Evolutionary conservation across 2,329 filamentous ascomycete species (phyloP), one percentile per base, ranked within the genome.

Genomic region (Pyricularia grisea): DNA sequence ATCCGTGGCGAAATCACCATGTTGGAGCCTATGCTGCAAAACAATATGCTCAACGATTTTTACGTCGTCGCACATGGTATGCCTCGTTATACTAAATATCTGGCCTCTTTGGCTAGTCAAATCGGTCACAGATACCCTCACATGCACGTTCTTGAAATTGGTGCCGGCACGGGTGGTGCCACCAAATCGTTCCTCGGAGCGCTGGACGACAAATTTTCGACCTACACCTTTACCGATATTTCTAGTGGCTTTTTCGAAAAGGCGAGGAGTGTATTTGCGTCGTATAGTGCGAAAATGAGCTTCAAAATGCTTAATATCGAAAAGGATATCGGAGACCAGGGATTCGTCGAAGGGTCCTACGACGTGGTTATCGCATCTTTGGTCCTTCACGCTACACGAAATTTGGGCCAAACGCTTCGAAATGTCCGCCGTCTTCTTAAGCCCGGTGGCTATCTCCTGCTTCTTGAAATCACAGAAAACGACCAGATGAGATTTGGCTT

Each of bases 121-220:
- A 73, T 82, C n/a, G 66, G 74, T 1, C 74, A 79, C 66, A 75
- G 76, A 4, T 78, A 77, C 68, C 80, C 80, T 0, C 75, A 75
- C 42, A 73, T 79, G 66, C 76, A 77, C 2, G 74, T 81, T 27
- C 68, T 82, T 11, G 68, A 70, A 30, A 75, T 82, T 4, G 79
- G 80, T 50, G 79, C 77, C 11, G 80, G 80, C 1, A 80, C 77
- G 1, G 80, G 79, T 2, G 75, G 75, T 5, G 74, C 78, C 2
- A 81, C 79, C 0, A 71, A 74, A 12, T 31, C 27, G 0, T 72
- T 81, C 14, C 70, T 82, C 5, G 67, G 72, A 2, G 58, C 66
- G 6, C 70, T 81, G 23, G 74, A 73, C 2, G 5, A 69, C 42
- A 4, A 73, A 42, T 76, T 76, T 69, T 30, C 65, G 4, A 67